phyloP scores from a whole-genome alignment of 2,329 filamentous ascomycete genomes.

The Ceratocystiopsis sp. region DNA sequence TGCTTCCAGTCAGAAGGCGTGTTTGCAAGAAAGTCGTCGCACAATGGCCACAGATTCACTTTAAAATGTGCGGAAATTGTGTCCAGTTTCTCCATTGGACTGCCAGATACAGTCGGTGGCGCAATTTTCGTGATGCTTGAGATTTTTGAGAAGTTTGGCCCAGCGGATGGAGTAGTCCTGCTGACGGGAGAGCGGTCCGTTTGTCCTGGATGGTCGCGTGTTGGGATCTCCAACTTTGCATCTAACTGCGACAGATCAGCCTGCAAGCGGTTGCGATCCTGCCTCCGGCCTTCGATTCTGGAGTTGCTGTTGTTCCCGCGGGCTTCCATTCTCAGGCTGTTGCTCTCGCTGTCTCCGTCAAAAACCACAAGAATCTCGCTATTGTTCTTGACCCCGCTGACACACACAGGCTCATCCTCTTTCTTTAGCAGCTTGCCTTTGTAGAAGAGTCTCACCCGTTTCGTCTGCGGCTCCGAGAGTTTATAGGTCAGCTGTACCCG shows the following conservation, averaged over 20 bases:
- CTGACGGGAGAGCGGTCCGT: no score
- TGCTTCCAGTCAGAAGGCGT: slow-evolving; percentile 52
- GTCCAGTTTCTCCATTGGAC: slow-evolving; percentile 44
- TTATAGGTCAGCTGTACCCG: slow-evolving; percentile 52
- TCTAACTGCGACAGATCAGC: slow-evolving; percentile 14
- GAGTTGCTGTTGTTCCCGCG: background rate
- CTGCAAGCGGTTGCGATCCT: no score
- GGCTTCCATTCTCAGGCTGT: background rate
- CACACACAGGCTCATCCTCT: slow-evolving; percentile 34
- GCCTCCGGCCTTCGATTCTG: slow-evolving; percentile 18
- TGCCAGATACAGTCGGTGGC: slow-evolving; percentile 18
- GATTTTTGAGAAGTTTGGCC: slow-evolving; percentile 13
- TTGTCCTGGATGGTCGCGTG: slow-evolving; percentile 3
- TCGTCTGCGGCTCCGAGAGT: slow-evolving; percentile 33
- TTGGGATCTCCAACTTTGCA: slow-evolving; percentile 18
- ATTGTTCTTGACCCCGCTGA: slow-evolving; percentile 44
- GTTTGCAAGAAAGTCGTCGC: slow-evolving; percentile 39
- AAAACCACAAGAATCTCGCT: slow-evolving; percentile 44
- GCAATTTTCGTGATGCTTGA: slow-evolving; percentile 8
- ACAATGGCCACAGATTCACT: slow-evolving; percentile 46
- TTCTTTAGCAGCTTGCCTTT: slow-evolving; percentile 57
- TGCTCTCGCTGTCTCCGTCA: slow-evolving; percentile 25
- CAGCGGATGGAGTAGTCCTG: background rate
- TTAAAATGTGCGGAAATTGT: slow-evolving; percentile 49
- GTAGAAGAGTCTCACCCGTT: slow-evolving; percentile 50